Base-by-base conservation (phyloP, 2,329 filamentous ascomycete species). In the Periconia sp. region DNA sequence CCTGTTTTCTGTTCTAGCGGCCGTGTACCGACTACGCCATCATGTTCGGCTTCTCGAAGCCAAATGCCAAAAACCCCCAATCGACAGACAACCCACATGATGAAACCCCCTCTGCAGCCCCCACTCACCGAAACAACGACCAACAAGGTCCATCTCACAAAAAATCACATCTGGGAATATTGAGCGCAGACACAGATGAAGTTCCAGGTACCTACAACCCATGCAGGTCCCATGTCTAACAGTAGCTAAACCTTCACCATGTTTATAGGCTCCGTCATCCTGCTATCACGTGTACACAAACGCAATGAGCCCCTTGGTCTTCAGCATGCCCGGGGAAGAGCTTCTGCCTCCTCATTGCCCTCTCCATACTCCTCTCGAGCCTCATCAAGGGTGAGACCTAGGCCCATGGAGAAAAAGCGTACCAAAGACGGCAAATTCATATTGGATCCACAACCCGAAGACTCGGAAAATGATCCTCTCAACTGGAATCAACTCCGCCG, bases 401-500 rank as follows among this genome's bases (percentile, higher is more conserved):
- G 53, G 19, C 48, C 47, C 1, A 60, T 60, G 1, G 78, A 77
- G 44, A 85, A 85, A 76, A 97, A 97, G 78, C 88, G 81, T 60
- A 96, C 92, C 1, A 76, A 82, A 35, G 89, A 96, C 70, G 92
- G 92, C 15, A 83, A 85, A 56, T 91, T 97, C 64, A 91, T 97
- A 51, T 78, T 97, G 14, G 89, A 95, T 0, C 93, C 93, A 0
- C 93, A 97, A 70, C 93, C 93, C 0, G 92, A 97, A 55, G 92
- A 97, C 48, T 92, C 90, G 0, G 79, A 82, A 48, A 97, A 97
- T 60, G 93, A 97, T 65, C 93, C 93, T 1, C 77, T 97, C 52
- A 97, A 97, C 71, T 97, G 93, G 93, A 86, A 90, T 0, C 77
- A 82, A 7, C 91, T 90, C 86, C 84, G 91, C 41, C 82, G 93